These are phyloP conservation scores for Phanerodontia chrysosporium DNA, from an alignment of 768 basidiomycete genomes.

Conservation along the genomic window DNA sequence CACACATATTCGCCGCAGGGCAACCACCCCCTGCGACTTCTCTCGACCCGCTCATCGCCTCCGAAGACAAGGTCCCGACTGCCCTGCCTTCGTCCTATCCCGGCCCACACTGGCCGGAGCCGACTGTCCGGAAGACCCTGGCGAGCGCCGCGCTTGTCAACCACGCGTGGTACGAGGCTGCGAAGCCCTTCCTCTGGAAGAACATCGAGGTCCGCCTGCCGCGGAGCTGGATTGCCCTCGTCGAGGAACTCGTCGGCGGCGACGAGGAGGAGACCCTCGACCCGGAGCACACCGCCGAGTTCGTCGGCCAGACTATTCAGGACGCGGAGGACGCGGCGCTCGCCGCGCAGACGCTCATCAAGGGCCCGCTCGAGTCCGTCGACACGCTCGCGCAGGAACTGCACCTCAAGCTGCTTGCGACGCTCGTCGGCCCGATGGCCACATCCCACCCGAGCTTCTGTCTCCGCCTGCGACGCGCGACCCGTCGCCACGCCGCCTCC, in stretches of 20 bases:
- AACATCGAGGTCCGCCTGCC: constrained; percentile 81
- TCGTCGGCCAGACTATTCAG: constrained; percentile 65
- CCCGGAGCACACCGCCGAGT: constrained; percentile 52
- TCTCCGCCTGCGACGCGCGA: constrained; percentile 80
- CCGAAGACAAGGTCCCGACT: constrained; percentile 45
- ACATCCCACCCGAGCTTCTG: constrained; percentile 71
- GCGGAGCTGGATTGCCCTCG: constrained; percentile 76
- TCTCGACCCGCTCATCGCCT: constrained; percentile 63
- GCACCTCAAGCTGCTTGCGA: constrained; percentile 57
- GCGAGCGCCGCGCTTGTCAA: constrained; percentile 73
- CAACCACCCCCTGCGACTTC: constrained; percentile 51
- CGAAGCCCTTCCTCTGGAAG: constrained; percentile 87
- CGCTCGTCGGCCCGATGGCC: constrained; percentile 57
- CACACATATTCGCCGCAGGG: constrained; percentile 62
- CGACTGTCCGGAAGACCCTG: constrained; percentile 59
- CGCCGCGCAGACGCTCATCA: constrained; percentile 37
- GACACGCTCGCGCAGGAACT: constrained; percentile 44
- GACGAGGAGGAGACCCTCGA: constrained; percentile 52
- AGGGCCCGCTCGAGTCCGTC: constrained; percentile 21
- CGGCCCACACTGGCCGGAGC: constrained; percentile 64
- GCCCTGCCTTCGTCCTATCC: constrained; percentile 73
- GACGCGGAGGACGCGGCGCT: constrained; percentile 63
- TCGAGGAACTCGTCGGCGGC: constrained; percentile 74
- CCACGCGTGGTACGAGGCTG: constrained; percentile 73
- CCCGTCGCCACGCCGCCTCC: constrained; percentile 72